These are phyloP conservation scores for Apiospora hydei DNA, from an alignment of 2,329 filamentous ascomycete genomes.

Conservation along the genomic window DNA sequence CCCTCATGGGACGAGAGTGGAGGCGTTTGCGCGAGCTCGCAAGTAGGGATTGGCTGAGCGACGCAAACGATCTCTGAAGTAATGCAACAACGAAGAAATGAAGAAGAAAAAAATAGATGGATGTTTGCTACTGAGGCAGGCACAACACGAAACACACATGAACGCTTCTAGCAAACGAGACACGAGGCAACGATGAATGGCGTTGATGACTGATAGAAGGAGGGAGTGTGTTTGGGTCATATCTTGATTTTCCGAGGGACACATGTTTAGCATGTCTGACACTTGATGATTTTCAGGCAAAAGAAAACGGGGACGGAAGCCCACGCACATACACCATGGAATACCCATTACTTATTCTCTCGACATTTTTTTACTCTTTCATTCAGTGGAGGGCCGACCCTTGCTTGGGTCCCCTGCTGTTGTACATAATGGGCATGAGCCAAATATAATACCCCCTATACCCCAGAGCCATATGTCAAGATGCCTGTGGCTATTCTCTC, in stretches of 20 bases:
- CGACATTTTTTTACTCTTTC: neutral
- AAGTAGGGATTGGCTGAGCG: slow-evolving; percentile 24
- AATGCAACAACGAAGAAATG: neutral
- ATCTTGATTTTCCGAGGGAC: neutral
- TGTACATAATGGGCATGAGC: slow-evolving; percentile 25
- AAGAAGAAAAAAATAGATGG: neutral
- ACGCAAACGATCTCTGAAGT: neutral
- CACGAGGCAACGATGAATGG: slow-evolving; percentile 5
- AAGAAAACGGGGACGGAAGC: neutral
- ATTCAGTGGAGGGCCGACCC: neutral
- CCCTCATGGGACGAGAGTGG: slow-evolving; percentile 68
- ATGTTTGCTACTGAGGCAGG: neutral
- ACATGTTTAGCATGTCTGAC: neutral
- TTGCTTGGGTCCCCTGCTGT: slow-evolving; percentile 3
- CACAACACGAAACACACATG: neutral
- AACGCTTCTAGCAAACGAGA: neutral
- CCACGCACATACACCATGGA: neutral
- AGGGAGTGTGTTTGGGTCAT: neutral
- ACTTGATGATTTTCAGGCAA: neutral
- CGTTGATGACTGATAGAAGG: neutral
- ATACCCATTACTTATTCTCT: slow-evolving; percentile 10
- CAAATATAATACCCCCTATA: slow-evolving; percentile 17
- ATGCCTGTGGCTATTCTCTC: neutral
- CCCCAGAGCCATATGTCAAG: neutral
- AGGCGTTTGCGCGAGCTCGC: slow-evolving; percentile 46